phyloP scores from a whole-genome alignment of 1,139 yeast species.

The Debaryomycetaceae sp. region DNA sequence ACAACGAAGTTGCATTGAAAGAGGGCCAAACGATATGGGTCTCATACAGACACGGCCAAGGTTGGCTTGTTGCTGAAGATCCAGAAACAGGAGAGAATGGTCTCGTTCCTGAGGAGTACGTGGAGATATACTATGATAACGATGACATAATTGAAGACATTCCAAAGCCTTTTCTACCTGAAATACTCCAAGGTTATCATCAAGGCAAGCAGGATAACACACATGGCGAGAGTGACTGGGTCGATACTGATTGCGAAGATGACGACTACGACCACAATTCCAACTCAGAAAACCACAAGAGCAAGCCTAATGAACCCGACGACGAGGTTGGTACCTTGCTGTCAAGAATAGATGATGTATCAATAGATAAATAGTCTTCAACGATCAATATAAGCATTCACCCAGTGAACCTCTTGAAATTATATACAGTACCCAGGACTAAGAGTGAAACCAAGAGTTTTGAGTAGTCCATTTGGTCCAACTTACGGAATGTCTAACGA shows the following conservation, averaged over 20 bases:
- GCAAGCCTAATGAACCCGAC: background rate
- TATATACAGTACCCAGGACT: background rate
- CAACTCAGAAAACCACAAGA: slow-evolving; percentile 1
- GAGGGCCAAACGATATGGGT: slow-evolving; percentile 88
- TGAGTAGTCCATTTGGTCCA: background rate
- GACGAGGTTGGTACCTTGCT: background rate
- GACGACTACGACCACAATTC: slow-evolving; percentile 6
- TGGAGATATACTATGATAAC: slow-evolving; percentile 45
- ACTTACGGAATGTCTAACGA: slow-evolving; percentile 1
- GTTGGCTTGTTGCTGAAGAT: slow-evolving; percentile 95
- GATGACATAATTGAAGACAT: slow-evolving; percentile 28
- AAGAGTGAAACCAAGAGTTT: background rate
- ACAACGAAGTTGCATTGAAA: slow-evolving; percentile 73
- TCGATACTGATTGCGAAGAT: slow-evolving; percentile 28
- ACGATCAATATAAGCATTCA: background rate
- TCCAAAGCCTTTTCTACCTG: slow-evolving; percentile 49
- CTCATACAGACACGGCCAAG: slow-evolving; percentile 92
- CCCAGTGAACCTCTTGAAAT: background rate
- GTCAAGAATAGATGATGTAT: background rate
- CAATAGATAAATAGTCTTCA: background rate
- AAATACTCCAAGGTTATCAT: slow-evolving; percentile 24
- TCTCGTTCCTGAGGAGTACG: slow-evolving; percentile 92
- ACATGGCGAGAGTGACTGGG: slow-evolving; percentile 28
- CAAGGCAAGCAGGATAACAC: slow-evolving; percentile 8
- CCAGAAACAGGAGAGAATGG: slow-evolving; percentile 81